phyloP scores from a whole-genome alignment of 768 basidiomycete genomes.

The Hygrocybe punicea region DNA sequence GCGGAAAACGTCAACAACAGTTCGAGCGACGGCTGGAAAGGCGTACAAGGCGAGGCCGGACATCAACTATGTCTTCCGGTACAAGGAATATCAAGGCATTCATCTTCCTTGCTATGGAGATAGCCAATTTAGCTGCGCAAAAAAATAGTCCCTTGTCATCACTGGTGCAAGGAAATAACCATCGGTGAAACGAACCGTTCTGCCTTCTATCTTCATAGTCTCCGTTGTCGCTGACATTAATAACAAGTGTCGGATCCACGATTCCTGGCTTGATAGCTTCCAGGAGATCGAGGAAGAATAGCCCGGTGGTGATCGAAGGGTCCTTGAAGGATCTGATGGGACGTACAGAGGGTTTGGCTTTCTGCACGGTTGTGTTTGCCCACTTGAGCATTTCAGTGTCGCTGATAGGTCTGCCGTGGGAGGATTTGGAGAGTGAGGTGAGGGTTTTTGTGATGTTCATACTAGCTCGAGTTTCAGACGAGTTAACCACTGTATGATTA shows the following conservation, averaged over 20 bases:
- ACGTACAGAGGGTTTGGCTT: slow-evolving; percentile 53
- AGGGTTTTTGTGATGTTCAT: slow-evolving; percentile 91
- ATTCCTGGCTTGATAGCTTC: slow-evolving; percentile 92
- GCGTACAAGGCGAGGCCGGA: slow-evolving; percentile 83
- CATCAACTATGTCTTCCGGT: slow-evolving; percentile 94
- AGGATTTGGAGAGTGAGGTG: slow-evolving; percentile 61
- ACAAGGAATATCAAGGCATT: slow-evolving; percentile 94
- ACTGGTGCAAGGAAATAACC: background rate
- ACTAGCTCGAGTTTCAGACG: slow-evolving; percentile 34
- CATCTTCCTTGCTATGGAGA: slow-evolving; percentile 98
- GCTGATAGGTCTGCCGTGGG: slow-evolving; percentile 76
- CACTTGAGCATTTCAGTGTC: slow-evolving; percentile 94
- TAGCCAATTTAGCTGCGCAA: slow-evolving; percentile 83
- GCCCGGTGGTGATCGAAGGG: slow-evolving; percentile 77
- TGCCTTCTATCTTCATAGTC: slow-evolving; percentile 85
- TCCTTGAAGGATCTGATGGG: slow-evolving; percentile 93
- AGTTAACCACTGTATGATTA: background rate
- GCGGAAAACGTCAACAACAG: background rate
- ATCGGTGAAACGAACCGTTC: slow-evolving; percentile 69
- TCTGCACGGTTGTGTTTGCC: slow-evolving; percentile 88
- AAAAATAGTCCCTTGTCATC: slow-evolving; percentile 8
- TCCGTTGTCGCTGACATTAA: slow-evolving; percentile 55
- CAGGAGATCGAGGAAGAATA: slow-evolving; percentile 91
- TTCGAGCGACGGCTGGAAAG: background rate
- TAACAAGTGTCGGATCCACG: slow-evolving; percentile 83